Base-by-base conservation (phyloP, 176 grass and related monocot species). In the Musa acuminata region DNA sequence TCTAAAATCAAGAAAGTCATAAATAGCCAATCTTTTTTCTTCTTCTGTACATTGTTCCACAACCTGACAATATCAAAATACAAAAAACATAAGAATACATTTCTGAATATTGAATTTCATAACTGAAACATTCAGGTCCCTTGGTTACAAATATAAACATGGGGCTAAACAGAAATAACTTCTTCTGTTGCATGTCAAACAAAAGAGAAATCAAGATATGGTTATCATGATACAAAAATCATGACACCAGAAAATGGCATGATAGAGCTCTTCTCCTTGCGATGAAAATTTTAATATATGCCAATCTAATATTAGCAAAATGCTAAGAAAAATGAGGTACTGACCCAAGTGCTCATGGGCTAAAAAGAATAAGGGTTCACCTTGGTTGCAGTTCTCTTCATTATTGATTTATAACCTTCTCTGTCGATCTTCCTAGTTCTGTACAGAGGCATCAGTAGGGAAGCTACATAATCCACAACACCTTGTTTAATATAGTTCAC, bases 341-440 rank as follows among this genome's bases (percentile, higher is more conserved):
- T 81, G 70, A 75, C 74, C 74, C 62, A 68, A 52, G 71, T 50
- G 72, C 24, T 64, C 51, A 35, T 76, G 69, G 69, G 8, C 52
- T 60, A 17, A 64, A 2, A 13, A 12, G 69, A 81, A 59, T 55
- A 59, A 74, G 53, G 81, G 13, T 60, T 77, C 94, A 94, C 95
- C 95, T 99, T 99, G 59, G 89, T 91, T 72, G 91, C 95, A 80
- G 86, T 79, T 83, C 94, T 99, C 78, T 92, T 86, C 95, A 99
- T 99, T 69, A 99, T 87, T 23, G 79, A 72, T 85, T 94, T 99
- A 62, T 99, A 99, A 13, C 80, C 82, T 8, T 94, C 88, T 51
- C 86, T 75, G 43, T 94, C 86, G 10, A 99, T 82, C 76, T 85
- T 99, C 81, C 78, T 91, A 63, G 76, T 91, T 85, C 86, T 99